Base-by-base conservation (phyloP, 1,284 basidiomycete species). In the Schizopora paradoxa region DNA sequence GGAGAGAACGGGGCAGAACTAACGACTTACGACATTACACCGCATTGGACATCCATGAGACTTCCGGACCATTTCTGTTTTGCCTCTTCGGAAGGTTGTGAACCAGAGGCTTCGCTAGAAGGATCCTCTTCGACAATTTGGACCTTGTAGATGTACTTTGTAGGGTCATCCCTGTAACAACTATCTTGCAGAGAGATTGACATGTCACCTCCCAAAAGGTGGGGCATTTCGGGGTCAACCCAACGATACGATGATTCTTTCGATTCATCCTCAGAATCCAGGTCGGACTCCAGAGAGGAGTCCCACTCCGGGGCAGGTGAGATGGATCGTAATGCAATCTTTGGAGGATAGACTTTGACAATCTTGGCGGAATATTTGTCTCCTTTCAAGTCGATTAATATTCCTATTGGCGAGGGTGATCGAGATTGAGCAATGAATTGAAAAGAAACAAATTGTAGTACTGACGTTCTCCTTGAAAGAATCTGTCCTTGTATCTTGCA, bases 401-500 rank as follows among this genome's bases (percentile, higher is more conserved):
- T 78, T 64, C 77, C 91, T 94, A 59, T 19, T 54, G 42, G 48
- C 31, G 39, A 46, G 21, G 40, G 13, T 55, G 57, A 32, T 49
- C 42, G 22, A 22, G 32, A 43, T 45, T 45, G 45, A 51, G 42
- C 40, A 35, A 42, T 22, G 36, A 31, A 32, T 41, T 41, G 16
- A 11, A 13, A 28, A 37, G 38, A 40, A 28, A n/a, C n/a, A n/a
- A n/a, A n/a, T n/a, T n/a, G n/a, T n/a, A n/a, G n/a, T 33, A 80
- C 88, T 53, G 59, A 92, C 91, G 84, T 68, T 99, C 95, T 53
- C 82, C 83, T 38, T 77, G 72, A 62, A 92, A 99, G 68, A 93
- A 99, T 28, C 95, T 80, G 67, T 97, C 86, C 58, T 92, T 91
- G 74, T 93, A 97, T 34, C 95, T 83, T 54, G 98, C 95, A 61